These are phyloP conservation scores for Penicillium sp. DNA, from an alignment of 2,329 filamentous ascomycete species.

Conservation along the genomic window DNA sequence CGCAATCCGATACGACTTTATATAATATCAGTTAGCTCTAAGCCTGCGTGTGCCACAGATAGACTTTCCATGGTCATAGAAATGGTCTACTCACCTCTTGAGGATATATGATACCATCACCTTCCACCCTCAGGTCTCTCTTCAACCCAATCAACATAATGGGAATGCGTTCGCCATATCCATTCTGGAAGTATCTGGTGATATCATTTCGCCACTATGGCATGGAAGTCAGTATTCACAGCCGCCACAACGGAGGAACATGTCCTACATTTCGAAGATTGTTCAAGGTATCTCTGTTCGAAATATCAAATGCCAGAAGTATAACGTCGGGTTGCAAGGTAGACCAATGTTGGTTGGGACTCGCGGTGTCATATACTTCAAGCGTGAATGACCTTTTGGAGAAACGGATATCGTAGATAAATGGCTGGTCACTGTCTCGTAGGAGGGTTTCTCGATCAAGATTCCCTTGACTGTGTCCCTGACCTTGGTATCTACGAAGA, in stretches of 20 bases:
- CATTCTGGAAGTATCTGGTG: slow-evolving; percentile 44
- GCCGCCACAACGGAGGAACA: too few species aligned
- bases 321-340: slow-evolving; percentile 47
- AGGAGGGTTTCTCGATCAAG: slow-evolving; percentile 34
- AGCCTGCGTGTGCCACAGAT: too few species aligned
- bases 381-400: slow-evolving; percentile 49
- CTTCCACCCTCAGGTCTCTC: slow-evolving; percentile 46
- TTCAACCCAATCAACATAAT: slow-evolving; percentile 54
- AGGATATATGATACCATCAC: slow-evolving; percentile 36
- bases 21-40: slow-evolving; percentile 17
- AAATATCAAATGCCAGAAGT: slow-evolving; percentile 52
- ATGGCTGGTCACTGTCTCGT: slow-evolving; percentile 51
- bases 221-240: background rate
- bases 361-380: slow-evolving; percentile 50
- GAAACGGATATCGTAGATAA: slow-evolving; percentile 51
- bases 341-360: slow-evolving; percentile 48
- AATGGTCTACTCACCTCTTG: slow-evolving; percentile 33
- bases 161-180: slow-evolving; percentile 41
- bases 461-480: too few species aligned
- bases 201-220: slow-evolving; percentile 38
- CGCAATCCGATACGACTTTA: slow-evolving; percentile 49
- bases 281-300: slow-evolving; percentile 40
- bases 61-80: too few species aligned
- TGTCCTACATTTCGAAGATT: too few species aligned
- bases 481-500: too few species aligned